These are phyloP conservation scores for Lathyrus sativus DNA, from an alignment of 306 rosid species.

Conservation along the genomic window DNA sequence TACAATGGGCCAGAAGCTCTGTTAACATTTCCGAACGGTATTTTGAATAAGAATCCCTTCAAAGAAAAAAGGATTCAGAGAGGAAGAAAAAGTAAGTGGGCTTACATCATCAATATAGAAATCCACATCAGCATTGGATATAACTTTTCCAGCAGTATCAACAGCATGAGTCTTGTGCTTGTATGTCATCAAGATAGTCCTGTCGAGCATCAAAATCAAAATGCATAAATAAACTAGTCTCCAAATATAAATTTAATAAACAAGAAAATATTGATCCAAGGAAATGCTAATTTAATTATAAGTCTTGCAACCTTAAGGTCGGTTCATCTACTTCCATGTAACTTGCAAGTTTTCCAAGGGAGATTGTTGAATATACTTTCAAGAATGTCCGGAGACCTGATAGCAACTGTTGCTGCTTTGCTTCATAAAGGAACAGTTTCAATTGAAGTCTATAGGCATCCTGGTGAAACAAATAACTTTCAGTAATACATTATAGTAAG, in stretches of 20 bases:
- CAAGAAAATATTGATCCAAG: neutral
- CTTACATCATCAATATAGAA: slow-evolving; percentile 88
- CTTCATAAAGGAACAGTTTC: slow-evolving; percentile 92
- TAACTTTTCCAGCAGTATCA: slow-evolving; percentile 67
- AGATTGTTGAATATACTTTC: slow-evolving; percentile 85
- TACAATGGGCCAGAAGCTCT: neutral
- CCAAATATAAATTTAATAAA: slow-evolving; percentile 14
- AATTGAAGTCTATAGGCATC: slow-evolving; percentile 97
- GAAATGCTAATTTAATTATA: slow-evolving; percentile 18
- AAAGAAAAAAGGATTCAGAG: neutral
- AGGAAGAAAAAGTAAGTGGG: slow-evolving; percentile 15
- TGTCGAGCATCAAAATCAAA: slow-evolving; percentile 43
- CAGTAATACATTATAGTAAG: neutral
- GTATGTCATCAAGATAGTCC: slow-evolving; percentile 91
- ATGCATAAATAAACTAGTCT: neutral
- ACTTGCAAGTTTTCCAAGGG: slow-evolving; percentile 81
- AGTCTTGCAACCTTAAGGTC: slow-evolving; percentile 67
- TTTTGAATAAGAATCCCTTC: slow-evolving; percentile 8
- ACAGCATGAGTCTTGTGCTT: slow-evolving; percentile 97
- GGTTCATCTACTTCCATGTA: slow-evolving; percentile 98
- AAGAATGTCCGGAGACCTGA: slow-evolving; percentile 88
- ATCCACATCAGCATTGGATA: slow-evolving; percentile 87
- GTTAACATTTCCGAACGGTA: neutral
- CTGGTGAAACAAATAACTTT: slow-evolving; percentile 49
- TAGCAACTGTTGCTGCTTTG: slow-evolving; percentile 90